Base-by-base conservation (phyloP, 495 filamentous ascomycete species). In the Stereocaulon alpinum region DNA sequence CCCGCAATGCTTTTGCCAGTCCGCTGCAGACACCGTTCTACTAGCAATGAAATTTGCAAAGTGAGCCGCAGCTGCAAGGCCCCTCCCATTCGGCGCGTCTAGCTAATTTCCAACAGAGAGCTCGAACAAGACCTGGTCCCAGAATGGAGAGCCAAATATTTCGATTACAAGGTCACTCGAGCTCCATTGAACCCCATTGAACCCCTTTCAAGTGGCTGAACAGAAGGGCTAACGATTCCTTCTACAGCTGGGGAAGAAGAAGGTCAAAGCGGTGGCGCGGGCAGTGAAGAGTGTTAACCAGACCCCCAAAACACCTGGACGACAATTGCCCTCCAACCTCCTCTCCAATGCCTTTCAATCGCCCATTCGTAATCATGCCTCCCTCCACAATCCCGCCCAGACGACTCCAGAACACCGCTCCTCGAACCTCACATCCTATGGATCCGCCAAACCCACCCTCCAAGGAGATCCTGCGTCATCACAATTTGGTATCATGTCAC, bases 101-200 rank as follows among this genome's bases (percentile, higher is more conserved):
- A 61, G 68, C 65, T 66, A 55, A 70, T 60, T 48, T 40, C 43
- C 48, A 34, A 56, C 58, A 86, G 82, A 72, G 88, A 94, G 74
- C 77, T 96, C 58, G 90, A 96, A 54, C 82, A 85, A 69, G 86
- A 93, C 59, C 81, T 88, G 29, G 88, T 95, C 61, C 88, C 91
- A 75, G 91, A 96, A 79, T 96, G 91, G 91, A 81, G 86, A 64
- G 82, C 81, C 63, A 94, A 95, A 71, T 96, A 95, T 72, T 78
- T 96, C 59, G 83, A 95, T 73, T 96, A 96, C 76, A 94, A 90
- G 78, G 86, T 83, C 48, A 50, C 65, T 60, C 12, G 6, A 59
- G n/a, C 3, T 45, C n/a, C 6, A 5, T 10, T 30, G 45, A 54
- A 4, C 10, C 37, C 37, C 27, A 12, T 40, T 12, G 34, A n/a